Conservation (phyloP, 2,329 filamentous ascomycete species). For the Thielaviopsis euricoi region DNA sequence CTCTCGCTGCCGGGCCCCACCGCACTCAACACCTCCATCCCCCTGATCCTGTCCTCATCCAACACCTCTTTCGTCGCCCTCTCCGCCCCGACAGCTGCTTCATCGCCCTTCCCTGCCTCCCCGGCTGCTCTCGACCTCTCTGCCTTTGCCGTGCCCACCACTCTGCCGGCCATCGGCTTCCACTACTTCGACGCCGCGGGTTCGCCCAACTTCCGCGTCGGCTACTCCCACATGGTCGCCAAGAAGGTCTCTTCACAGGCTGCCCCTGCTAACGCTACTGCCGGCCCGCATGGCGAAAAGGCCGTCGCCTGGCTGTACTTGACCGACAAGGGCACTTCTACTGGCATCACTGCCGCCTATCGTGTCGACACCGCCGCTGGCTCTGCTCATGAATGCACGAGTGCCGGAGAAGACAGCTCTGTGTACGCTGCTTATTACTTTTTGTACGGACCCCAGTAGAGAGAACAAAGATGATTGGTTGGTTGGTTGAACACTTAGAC, state of each 20-base stretch:
- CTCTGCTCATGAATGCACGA: conserved; percentile 15
- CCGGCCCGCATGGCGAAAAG: conserved; percentile 3
- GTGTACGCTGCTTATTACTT: conserved; percentile 42
- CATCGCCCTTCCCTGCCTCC: conserved; percentile 27
- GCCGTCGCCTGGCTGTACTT: conserved; percentile 8
- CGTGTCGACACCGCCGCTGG: conserved; percentile 10
- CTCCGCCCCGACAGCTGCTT: neutral
- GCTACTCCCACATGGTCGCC: conserved; percentile 23
- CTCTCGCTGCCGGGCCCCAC: conserved; percentile 23
- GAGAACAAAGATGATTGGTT: neutral
- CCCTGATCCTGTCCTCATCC: too few relatives aligned
- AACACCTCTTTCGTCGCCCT: too few relatives aligned
- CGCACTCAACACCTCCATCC: conserved; percentile 26
- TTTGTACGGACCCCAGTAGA: conserved; percentile 28
- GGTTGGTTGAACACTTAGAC: too few relatives aligned
- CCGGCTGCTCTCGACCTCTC: conserved; percentile 23
- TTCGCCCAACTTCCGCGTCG: conserved; percentile 42
- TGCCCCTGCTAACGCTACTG: neutral
- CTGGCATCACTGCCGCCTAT: conserved; percentile 1
- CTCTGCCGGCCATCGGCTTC: conserved; percentile 36
- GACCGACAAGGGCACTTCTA: conserved; percentile 6
- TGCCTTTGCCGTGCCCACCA: conserved; percentile 18
- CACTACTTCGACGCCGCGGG: conserved; percentile 46
- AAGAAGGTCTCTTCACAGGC: conserved; percentile 30
- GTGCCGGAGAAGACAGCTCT: conserved; percentile 24